Percentiles rank a stretch among this genome's conserved stretches.
Evolutionary conservation across 257 asterid genomes (phyloP).

Genomic region (Scutellaria baicalensis): DNA sequence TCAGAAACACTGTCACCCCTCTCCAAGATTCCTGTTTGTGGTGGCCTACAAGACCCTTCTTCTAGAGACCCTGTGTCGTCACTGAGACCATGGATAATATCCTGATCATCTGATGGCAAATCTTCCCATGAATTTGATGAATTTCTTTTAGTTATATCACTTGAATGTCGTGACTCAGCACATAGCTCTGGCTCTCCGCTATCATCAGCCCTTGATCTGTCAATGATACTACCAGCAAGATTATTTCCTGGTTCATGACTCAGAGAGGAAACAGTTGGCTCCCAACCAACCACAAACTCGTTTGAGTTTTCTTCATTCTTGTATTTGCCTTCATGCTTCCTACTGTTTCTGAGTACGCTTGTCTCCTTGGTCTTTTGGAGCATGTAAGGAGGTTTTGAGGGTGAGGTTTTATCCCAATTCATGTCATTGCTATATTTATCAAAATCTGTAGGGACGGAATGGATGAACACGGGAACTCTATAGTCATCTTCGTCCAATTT

Average conservation of each 20-base stretch:
- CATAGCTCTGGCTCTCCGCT: constrained; percentile 16
- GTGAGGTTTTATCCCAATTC: constrained; percentile 21
- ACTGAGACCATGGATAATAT: constrained; percentile 20
- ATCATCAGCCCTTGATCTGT: constrained; percentile 19
- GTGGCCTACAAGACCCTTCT: constrained; percentile 32
- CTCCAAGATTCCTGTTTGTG: constrained; percentile 32
- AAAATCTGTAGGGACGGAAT: constrained; percentile 23
- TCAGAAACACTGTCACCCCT: constrained; percentile 53
- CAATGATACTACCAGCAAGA: constrained; percentile 5
- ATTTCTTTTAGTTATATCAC: constrained; percentile 16
- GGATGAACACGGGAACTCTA: constrained; percentile 56
- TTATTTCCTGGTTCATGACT: constrained; percentile 21
- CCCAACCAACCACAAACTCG: not conserved
- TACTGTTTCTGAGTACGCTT: not conserved
- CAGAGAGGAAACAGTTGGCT: constrained; percentile 6
- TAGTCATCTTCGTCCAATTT: constrained; percentile 56
- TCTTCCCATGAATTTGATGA: constrained; percentile 17
- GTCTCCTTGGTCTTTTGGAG: constrained; percentile 16
- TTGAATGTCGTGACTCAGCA: constrained; percentile 18
- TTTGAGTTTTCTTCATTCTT: constrained; percentile 23
- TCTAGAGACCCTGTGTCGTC: constrained; percentile 32
- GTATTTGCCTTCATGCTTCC: constrained; percentile 22
- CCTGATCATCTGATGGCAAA: constrained; percentile 26
- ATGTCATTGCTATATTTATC: constrained; percentile 13
- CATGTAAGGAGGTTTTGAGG: constrained; percentile 19